phyloP scores from a whole-genome alignment of 352 stramenopile species.

The Globisporangium middletonii region DNA sequence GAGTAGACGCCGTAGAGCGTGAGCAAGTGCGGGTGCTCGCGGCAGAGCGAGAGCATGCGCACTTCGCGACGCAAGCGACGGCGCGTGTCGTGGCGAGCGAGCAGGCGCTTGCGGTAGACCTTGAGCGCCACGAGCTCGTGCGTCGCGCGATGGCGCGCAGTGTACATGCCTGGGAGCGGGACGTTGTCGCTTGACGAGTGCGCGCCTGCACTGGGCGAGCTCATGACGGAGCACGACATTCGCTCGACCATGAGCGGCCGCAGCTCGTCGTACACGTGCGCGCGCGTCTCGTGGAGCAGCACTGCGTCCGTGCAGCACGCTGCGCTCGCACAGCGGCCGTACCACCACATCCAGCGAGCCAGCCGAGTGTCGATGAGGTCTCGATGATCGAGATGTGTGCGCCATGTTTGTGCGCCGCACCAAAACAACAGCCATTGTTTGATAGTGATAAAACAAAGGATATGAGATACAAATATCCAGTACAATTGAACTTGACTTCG shows the following conservation, averaged over 20 bases:
- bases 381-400: too few relatives aligned
- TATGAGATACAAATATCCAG: too few relatives aligned
- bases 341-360: conserved; percentile 48
- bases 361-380: too few relatives aligned
- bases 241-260: conserved; percentile 27
- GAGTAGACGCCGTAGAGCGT: conserved; percentile 58
- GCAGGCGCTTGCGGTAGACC: conserved; percentile 49
- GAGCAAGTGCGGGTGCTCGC: conserved; percentile 57
- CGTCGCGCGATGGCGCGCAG: conserved; percentile 39
- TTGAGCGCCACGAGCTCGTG: conserved; percentile 71
- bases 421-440: too few relatives aligned
- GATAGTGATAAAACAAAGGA: too few relatives aligned
- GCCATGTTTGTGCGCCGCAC: too few relatives aligned
- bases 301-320: conserved; percentile 42
- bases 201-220: too few relatives aligned
- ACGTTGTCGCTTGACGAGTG: background rate
- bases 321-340: conserved; percentile 42
- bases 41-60: conserved; percentile 36
- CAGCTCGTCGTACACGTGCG: conserved; percentile 46
- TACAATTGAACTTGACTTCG: too few relatives aligned
- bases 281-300: conserved; percentile 16
- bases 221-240: conserved; percentile 2
- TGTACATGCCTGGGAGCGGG: conserved; percentile 49
- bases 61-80: conserved; percentile 71
- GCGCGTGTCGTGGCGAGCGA: conserved; percentile 33